Evolutionary conservation across 2,329 filamentous ascomycete genomes (phyloP).

Genomic region (Parastagonospora nodorum): DNA sequence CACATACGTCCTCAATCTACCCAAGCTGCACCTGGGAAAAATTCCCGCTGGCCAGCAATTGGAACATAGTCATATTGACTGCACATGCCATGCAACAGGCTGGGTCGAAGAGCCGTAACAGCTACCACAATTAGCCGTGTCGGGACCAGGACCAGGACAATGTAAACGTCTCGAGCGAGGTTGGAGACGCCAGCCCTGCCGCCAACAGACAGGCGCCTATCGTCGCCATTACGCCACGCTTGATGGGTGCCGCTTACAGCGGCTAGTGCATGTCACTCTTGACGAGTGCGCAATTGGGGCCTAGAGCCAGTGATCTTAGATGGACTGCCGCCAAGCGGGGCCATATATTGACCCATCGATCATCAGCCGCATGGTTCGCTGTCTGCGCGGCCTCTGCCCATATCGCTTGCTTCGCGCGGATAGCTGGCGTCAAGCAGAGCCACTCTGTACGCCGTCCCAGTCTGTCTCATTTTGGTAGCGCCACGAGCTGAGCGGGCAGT

Average conservation of each 20-base stretch:
- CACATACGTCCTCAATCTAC: not conserved
- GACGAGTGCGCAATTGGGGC: slow-evolving; percentile 41
- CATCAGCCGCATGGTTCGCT: slow-evolving; percentile 46
- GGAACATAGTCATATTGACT: slow-evolving; percentile 16
- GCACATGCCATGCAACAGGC: slow-evolving; percentile 6
- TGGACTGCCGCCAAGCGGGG: slow-evolving; percentile 45
- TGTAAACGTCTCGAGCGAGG: slow-evolving; percentile 11
- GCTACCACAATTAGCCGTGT: slow-evolving; percentile 42
- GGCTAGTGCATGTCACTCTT: slow-evolving; percentile 40
- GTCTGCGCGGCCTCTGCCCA: slow-evolving; percentile 22
- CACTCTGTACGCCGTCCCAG: slow-evolving; percentile 11
- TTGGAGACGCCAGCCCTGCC: slow-evolving; percentile 39
- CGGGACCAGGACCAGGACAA: slow-evolving; percentile 19
- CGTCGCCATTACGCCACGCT: slow-evolving; percentile 39
- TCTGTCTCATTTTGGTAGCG: slow-evolving; percentile 15
- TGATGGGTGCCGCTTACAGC: slow-evolving; percentile 43
- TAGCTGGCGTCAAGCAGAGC: slow-evolving; percentile 23
- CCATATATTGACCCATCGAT: slow-evolving; percentile 45
- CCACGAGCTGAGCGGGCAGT: slow-evolving; percentile 23
- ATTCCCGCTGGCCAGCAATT: slow-evolving; percentile 28
- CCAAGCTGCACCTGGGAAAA: slow-evolving; percentile 5
- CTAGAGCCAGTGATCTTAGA: slow-evolving; percentile 46
- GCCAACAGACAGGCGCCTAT: slow-evolving; percentile 36
- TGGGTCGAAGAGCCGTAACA: slow-evolving; percentile 27
- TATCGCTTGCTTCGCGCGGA: slow-evolving; percentile 17